These are phyloP conservation scores for Lichenothelia convexa DNA, from an alignment of 495 filamentous ascomycete species.

Conservation along the genomic window DNA sequence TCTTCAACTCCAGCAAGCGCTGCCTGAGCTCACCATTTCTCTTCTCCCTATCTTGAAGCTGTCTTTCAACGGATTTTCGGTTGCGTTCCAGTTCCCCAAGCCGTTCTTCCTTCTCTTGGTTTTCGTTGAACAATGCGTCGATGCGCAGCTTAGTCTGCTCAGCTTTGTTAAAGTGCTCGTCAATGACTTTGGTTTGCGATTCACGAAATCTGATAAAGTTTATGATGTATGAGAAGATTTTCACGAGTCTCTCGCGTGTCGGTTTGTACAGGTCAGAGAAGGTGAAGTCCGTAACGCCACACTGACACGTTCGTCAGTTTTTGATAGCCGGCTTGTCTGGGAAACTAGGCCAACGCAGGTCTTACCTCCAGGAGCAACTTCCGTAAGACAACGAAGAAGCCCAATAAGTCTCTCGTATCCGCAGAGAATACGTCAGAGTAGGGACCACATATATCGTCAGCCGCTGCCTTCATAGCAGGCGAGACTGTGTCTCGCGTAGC, in stretches of 20 bases:
- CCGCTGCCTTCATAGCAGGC: constrained; percentile 80
- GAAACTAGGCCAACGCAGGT: constrained; percentile 1
- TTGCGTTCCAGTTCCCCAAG: constrained; percentile 66
- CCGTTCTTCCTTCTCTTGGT: constrained; percentile 63
- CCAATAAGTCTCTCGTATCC: constrained; percentile 83
- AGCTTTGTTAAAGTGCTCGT: constrained; percentile 78
- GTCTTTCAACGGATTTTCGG: constrained; percentile 55
- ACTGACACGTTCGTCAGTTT: constrained; percentile 23
- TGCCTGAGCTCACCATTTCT: constrained; percentile 73
- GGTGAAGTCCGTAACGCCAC: constrained; percentile 80
- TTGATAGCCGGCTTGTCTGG: too few species aligned
- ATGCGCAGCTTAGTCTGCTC: constrained; percentile 73
- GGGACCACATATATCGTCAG: constrained; percentile 67
- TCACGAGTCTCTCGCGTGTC: constrained; percentile 67
- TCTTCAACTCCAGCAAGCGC: constrained; percentile 53
- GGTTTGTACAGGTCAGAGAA: constrained; percentile 81
- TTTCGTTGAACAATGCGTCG: constrained; percentile 68
- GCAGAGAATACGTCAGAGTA: constrained; percentile 63
- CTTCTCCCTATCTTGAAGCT: constrained; percentile 61
- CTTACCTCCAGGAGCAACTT: constrained; percentile 61
- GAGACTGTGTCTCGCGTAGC: constrained; percentile 77
- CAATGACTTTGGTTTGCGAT: constrained; percentile 66
- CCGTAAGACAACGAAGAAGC: constrained; percentile 66
- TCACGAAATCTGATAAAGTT: constrained; percentile 97
- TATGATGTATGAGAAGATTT: constrained; percentile 89